Evolutionary conservation across 2,329 filamentous ascomycete species (phyloP).

Genomic region (Dactylellina cionopaga): DNA sequence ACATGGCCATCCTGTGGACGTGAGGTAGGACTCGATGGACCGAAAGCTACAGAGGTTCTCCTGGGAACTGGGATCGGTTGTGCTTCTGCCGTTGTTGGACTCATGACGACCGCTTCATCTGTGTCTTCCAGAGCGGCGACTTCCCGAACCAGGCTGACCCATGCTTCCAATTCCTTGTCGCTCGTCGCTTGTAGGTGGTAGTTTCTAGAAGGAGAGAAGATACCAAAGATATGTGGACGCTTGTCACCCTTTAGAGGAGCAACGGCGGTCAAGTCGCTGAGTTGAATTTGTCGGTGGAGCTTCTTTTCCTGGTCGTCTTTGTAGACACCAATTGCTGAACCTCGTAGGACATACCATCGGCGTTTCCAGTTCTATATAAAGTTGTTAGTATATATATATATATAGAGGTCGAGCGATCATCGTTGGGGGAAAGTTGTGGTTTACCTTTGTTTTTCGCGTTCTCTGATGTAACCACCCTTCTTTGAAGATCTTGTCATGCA

Average conservation of each 20-base stretch:
- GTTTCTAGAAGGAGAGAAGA: slow-evolving; percentile 91
- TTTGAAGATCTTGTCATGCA: slow-evolving; percentile 93
- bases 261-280: slow-evolving; percentile 90
- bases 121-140: slow-evolving; percentile 88
- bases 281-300: slow-evolving; percentile 84
- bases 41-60: slow-evolving; percentile 16
- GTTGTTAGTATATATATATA: too few relatives aligned
- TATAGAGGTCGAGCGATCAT: too few relatives aligned
- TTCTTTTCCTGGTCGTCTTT: slow-evolving; percentile 90
- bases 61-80: slow-evolving; percentile 44
- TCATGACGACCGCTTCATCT: slow-evolving; percentile 80
- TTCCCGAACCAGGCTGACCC: slow-evolving; percentile 82
- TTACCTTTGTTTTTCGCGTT: slow-evolving; percentile 91
- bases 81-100: slow-evolving; percentile 66
- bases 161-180: slow-evolving; percentile 79
- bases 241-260: slow-evolving; percentile 89
- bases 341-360: slow-evolving; percentile 86
- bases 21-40: slow-evolving; percentile 38
- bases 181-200: slow-evolving; percentile 85
- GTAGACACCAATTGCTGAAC: slow-evolving; percentile 90
- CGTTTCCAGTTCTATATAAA: slow-evolving; percentile 81
- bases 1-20: slow-evolving; percentile 61
- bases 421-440: slow-evolving; percentile 20
- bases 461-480: slow-evolving; percentile 85
- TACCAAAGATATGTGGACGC: slow-evolving; percentile 85